These are phyloP conservation scores for Fusarium sp. DNA, from an alignment of 2,329 filamentous ascomycete species.

Conservation along the genomic window DNA sequence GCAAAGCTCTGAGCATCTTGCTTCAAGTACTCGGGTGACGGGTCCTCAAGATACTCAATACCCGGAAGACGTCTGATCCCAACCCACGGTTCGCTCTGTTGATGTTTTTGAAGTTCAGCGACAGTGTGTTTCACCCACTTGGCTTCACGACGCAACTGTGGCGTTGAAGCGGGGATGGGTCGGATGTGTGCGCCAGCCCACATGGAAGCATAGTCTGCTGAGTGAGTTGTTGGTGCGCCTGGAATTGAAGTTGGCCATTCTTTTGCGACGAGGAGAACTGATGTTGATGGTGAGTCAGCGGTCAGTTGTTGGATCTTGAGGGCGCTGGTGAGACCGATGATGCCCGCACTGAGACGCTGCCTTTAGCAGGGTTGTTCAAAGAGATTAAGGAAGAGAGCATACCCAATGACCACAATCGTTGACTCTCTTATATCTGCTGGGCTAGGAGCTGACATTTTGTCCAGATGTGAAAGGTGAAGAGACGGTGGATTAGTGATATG, in stretches of 20 bases:
- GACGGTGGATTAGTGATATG: not conserved
- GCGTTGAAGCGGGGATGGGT: slow-evolving; percentile 54
- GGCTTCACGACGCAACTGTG: slow-evolving; percentile 47
- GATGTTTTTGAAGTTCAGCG: slow-evolving; percentile 38
- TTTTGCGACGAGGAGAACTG: slow-evolving; percentile 43
- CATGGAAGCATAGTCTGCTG: slow-evolving; percentile 61
- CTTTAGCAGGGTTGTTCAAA: not conserved
- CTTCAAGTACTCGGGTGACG: slow-evolving; percentile 50
- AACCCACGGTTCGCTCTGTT: slow-evolving; percentile 42
- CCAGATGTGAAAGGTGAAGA: rapidly evolving
- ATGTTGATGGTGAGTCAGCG: not conserved
- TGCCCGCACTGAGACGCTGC: slow-evolving; percentile 57
- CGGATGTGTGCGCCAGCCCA: slow-evolving; percentile 67
- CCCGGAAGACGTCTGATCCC: slow-evolving; percentile 61
- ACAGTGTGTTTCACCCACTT: slow-evolving; percentile 45
- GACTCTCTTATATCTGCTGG: not conserved
- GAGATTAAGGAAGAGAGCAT: not conserved
- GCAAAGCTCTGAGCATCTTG: slow-evolving; percentile 42
- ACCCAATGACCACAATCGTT: slow-evolving; percentile 45
- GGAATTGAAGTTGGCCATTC: slow-evolving; percentile 50
- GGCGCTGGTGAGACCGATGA: slow-evolving; percentile 61
- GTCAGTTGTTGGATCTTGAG: slow-evolving; percentile 52
- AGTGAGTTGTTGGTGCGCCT: slow-evolving; percentile 43
- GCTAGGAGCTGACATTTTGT: slow-evolving; percentile 3
- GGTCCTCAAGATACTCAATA: slow-evolving; percentile 62